Conservation (phyloP, 441 rosid species). For the Macaranga tanarius region DNA sequence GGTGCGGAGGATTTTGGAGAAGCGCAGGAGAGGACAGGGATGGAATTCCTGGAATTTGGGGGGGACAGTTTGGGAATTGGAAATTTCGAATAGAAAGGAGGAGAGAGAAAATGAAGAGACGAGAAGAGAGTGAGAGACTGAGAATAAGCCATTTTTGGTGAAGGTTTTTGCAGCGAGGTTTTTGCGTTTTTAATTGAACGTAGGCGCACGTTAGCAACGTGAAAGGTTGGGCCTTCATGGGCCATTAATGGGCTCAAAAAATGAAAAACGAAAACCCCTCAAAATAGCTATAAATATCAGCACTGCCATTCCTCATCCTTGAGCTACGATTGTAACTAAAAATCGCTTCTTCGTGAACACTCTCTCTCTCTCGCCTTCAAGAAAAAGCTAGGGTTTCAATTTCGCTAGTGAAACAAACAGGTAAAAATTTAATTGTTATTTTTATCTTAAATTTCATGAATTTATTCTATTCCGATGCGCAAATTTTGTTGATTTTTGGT, state of each 20-base stretch:
- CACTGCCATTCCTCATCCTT: too few species aligned
- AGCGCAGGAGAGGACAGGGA: slow-evolving; percentile 32
- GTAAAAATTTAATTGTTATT: background rate
- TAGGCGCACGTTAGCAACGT: background rate
- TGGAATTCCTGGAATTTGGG: slow-evolving; percentile 15
- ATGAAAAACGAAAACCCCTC: background rate
- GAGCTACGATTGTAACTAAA: too few species aligned
- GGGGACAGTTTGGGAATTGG: slow-evolving; percentile 28
- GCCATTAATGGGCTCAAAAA: background rate
- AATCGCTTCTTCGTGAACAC: too few species aligned
- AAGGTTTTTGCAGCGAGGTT: slow-evolving; percentile 11
- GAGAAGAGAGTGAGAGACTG: slow-evolving; percentile 24
- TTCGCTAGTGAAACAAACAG: background rate
- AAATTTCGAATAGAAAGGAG: slow-evolving; percentile 3
- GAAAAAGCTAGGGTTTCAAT: slow-evolving; percentile 4
- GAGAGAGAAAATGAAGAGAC: slow-evolving; percentile 24
- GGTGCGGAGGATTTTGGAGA: slow-evolving; percentile 32
- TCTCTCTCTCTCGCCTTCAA: background rate
- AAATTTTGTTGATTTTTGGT: too few species aligned
- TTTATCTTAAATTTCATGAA: background rate
- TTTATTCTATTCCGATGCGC: too few species aligned
- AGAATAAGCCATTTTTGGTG: slow-evolving; percentile 38
- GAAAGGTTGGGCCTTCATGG: background rate
- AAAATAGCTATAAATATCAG: too few species aligned
- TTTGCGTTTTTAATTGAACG: background rate